Conservation (phyloP, 176 grass and related monocot species). For the Lolium multiflorum region DNA sequence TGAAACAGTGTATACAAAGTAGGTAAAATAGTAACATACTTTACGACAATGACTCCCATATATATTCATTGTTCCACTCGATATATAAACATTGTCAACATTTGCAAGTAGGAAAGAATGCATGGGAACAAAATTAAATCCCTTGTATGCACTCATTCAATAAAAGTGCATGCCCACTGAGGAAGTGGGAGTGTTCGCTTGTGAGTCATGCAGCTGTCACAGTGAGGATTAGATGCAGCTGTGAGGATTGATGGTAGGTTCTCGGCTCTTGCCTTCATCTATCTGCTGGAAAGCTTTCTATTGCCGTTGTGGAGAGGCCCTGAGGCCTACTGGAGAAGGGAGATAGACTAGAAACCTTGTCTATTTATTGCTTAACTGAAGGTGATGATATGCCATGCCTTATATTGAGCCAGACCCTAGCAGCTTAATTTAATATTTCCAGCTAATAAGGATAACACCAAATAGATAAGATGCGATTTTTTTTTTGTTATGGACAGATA, state of each 20-base stretch:
- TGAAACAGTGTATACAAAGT: constrained; percentile 16
- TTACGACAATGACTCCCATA: neutral
- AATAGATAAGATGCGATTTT: neutral
- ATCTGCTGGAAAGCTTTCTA: neutral
- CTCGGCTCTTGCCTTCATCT: neutral
- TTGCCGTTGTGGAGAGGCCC: neutral
- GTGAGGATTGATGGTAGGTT: neutral
- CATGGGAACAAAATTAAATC: constrained; percentile 12
- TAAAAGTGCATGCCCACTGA: constrained; percentile 15
- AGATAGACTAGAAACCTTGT: neutral
- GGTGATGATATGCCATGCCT: neutral
- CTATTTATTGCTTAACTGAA: neutral
- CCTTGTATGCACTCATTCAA: neutral
- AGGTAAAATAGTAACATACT: constrained; percentile 21
- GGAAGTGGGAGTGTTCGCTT: neutral
- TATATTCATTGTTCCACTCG: neutral
- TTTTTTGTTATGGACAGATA: neutral
- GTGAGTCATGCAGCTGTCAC: constrained; percentile 19
- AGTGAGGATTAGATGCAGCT: neutral
- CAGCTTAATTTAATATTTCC: neutral
- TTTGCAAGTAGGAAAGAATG: neutral
- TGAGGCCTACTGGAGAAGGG: constrained; percentile 6
- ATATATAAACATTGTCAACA: neutral
- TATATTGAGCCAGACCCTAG: neutral
- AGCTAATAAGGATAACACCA: neutral